Percentiles rank a stretch among this genome's conserved stretches.
phyloP scores from a whole-genome alignment of 1,284 basidiomycete species.

The Rhodofomes roseus region DNA sequence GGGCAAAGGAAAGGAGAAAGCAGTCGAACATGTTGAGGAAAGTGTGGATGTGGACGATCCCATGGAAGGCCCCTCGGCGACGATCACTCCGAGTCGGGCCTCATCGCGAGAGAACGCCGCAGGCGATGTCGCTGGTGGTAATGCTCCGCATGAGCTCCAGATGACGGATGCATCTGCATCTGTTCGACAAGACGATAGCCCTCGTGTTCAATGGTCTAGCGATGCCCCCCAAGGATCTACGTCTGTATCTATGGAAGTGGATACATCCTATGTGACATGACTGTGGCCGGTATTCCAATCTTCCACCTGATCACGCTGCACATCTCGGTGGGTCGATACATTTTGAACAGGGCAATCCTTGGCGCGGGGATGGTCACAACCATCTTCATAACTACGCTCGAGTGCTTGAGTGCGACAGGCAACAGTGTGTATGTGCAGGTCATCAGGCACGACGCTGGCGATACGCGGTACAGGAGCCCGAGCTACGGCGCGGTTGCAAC shows the following conservation, averaged over 20 bases:
- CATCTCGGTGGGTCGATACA: too few species aligned
- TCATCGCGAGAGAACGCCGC: background rate
- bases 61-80: background rate
- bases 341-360: background rate
- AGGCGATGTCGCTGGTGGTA: too few species aligned
- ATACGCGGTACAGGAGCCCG: too few species aligned
- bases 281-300: background rate
- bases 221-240: background rate
- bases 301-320: background rate
- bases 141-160: background rate
- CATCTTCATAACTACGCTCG: too few species aligned
- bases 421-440: too few species aligned
- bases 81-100: too few species aligned
- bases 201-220: background rate
- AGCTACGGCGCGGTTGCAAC: too few species aligned
- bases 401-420: too few species aligned
- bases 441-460: too few species aligned
- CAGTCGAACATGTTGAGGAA: background rate
- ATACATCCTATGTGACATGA: background rate
- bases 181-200: background rate
- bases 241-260: background rate
- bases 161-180: too few species aligned
- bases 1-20: conserved; percentile 11
- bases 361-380: too few species aligned
- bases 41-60: conserved; percentile 1